Evolutionary conservation across 2,329 filamentous ascomycete genomes (phyloP).

Genomic region (Hirsutella thompsonii): DNA sequence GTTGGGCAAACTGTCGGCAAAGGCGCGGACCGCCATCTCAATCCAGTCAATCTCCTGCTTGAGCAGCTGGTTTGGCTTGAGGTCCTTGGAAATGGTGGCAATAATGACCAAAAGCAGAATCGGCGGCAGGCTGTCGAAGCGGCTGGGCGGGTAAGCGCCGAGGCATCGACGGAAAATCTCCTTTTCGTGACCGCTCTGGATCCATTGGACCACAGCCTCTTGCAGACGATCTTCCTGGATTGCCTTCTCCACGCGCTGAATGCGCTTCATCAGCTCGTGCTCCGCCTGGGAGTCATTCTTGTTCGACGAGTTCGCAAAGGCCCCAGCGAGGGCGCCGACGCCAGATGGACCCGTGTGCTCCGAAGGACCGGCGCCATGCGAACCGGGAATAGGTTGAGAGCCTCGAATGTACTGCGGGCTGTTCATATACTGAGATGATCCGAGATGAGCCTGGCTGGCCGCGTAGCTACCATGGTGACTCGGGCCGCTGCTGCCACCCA

Average conservation of each 20-base stretch:
- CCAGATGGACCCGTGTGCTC: slow-evolving; percentile 20
- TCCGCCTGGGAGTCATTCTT: slow-evolving; percentile 22
- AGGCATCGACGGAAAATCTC: slow-evolving; percentile 44
- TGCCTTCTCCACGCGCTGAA: slow-evolving; percentile 46
- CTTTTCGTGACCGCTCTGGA: slow-evolving; percentile 49
- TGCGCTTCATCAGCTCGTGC: slow-evolving; percentile 39
- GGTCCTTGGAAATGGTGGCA: slow-evolving; percentile 47
- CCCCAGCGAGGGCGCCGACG: slow-evolving; percentile 20
- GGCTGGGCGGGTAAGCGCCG: slow-evolving; percentile 21
- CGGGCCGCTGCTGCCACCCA: slow-evolving; percentile 10
- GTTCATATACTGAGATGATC: slow-evolving; percentile 19
- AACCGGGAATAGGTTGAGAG: slow-evolving; percentile 17
- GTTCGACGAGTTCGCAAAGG: slow-evolving; percentile 21
- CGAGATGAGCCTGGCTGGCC: slow-evolving; percentile 16
- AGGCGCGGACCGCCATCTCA: slow-evolving; percentile 43
- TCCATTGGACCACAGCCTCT: slow-evolving; percentile 52
- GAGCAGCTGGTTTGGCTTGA: slow-evolving; percentile 37
- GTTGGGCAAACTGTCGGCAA: slow-evolving; percentile 32
- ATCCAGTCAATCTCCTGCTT: slow-evolving; percentile 47
- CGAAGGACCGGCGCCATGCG: slow-evolving; percentile 17
- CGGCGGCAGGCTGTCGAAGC: slow-evolving; percentile 43
- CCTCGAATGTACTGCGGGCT: slow-evolving; percentile 24
- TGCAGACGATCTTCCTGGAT: slow-evolving; percentile 51
- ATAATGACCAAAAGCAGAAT: slow-evolving; percentile 52
- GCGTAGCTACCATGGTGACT: slow-evolving; percentile 21